These are phyloP conservation scores for Colletotrichum cereale DNA, from an alignment of 2,329 filamentous ascomycete species.

Conservation along the genomic window DNA sequence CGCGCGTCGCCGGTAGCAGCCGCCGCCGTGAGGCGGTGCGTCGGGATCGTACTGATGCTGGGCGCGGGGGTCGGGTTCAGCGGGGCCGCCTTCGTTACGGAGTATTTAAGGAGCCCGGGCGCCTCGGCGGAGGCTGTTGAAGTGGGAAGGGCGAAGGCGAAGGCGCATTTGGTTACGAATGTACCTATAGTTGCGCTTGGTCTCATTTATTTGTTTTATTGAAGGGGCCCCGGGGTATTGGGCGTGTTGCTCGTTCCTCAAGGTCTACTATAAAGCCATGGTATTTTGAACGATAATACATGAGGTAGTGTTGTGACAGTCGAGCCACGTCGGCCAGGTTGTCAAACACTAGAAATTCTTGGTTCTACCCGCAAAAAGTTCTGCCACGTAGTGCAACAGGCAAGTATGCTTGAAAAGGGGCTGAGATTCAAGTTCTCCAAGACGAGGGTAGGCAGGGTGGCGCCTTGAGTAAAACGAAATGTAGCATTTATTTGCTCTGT, in stretches of 20 bases:
- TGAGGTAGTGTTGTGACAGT: background rate
- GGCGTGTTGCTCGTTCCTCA: fast-evolving
- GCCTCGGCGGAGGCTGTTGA: slow-evolving; percentile 16
- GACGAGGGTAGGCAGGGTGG: too few relatives aligned
- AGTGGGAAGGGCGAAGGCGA: slow-evolving; percentile 26
- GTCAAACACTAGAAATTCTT: too few relatives aligned
- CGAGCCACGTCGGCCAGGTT: too few relatives aligned
- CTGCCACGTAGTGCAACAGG: fast-evolving
- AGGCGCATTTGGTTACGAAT: slow-evolving; percentile 24
- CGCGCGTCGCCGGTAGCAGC: slow-evolving; percentile 26
- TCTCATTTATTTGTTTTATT: slow-evolving; percentile 7
- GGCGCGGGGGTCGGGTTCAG: slow-evolving; percentile 29
- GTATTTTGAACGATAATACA: fast-evolving
- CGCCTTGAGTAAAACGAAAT: background rate
- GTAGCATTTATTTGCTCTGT: fast-evolving
- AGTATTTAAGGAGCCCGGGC: slow-evolving; percentile 17
- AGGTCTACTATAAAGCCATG: background rate
- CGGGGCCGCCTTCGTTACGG: slow-evolving; percentile 24
- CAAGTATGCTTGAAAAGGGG: background rate
- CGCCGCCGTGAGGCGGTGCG: slow-evolving; percentile 23
- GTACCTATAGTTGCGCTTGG: slow-evolving; percentile 32
- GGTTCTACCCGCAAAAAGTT: background rate
- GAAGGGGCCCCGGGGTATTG: background rate
- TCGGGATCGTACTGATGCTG: slow-evolving; percentile 30
- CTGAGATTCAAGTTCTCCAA: background rate